Evolutionary conservation across 2,329 filamentous ascomycete species (phyloP).

Genomic region (Colletotrichum liaoningense): DNA sequence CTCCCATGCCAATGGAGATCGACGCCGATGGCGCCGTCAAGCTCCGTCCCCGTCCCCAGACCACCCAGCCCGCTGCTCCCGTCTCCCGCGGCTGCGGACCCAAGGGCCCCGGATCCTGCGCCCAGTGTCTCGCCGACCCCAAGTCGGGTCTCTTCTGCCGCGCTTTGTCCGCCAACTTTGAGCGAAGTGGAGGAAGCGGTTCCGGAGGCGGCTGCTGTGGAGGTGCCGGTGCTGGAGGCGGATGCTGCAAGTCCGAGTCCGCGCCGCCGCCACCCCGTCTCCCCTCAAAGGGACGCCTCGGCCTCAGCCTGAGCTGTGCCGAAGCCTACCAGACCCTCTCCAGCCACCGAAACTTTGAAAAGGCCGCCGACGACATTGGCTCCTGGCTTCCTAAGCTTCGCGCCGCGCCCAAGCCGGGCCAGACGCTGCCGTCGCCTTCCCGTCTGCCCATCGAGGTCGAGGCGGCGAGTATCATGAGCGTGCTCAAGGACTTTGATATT

Average conservation of each 20-base stretch:
- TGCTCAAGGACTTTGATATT: constrained; percentile 84
- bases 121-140: constrained; percentile 81
- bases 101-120: constrained; percentile 81
- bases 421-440: constrained; percentile 42
- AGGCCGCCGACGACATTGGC: constrained; percentile 78
- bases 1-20: constrained; percentile 66
- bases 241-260: constrained; percentile 71
- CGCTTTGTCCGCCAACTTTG: constrained; percentile 76
- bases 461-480: constrained; percentile 86
- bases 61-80: constrained; percentile 45
- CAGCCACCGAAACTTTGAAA: constrained; percentile 80
- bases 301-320: constrained; percentile 76
- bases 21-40: constrained; percentile 71
- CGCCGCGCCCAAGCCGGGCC: constrained; percentile 60
- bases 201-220: constrained; percentile 63
- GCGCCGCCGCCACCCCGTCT: constrained; percentile 39
- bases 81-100: constrained; percentile 62
- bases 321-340: constrained; percentile 84
- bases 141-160: constrained; percentile 87
- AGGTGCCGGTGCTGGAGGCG: constrained; percentile 67
- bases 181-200: constrained; percentile 52
- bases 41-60: constrained; percentile 55
- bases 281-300: constrained; percentile 48
- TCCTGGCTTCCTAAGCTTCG: constrained; percentile 81
- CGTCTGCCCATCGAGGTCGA: constrained; percentile 80